Evolutionary conservation across 805 yeast species (phyloP).

Genomic region (Scheffersomyces ergatensis): DNA sequence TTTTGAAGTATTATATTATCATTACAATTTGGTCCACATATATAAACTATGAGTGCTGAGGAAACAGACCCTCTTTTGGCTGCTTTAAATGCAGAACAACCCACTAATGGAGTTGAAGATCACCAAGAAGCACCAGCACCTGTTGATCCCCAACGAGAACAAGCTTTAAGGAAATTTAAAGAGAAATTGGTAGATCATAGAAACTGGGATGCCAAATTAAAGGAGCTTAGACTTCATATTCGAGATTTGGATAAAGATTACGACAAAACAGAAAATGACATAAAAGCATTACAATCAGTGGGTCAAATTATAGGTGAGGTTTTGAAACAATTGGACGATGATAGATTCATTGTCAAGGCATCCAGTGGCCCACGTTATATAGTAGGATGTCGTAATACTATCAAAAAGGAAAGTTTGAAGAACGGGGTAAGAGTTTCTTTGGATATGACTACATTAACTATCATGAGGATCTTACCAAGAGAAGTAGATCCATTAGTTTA

Average conservation of each 20-base stretch:
- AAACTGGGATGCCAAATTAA: constrained; percentile 89
- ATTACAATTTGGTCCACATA: too few species aligned
- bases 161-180: constrained; percentile 76
- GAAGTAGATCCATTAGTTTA: constrained; percentile 98
- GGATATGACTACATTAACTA: constrained; percentile 96
- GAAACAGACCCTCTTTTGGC: constrained; percentile 78
- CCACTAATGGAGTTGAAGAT: neutral
- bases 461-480: constrained; percentile 95
- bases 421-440: constrained; percentile 96
- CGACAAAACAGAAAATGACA: constrained; percentile 94
- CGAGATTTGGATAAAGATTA: constrained; percentile 79
- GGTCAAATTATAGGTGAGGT: constrained; percentile 98
- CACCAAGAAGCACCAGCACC: constrained; percentile 10
- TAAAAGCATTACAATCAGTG: constrained; percentile 93
- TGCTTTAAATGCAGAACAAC: constrained; percentile 50
- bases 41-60: constrained; percentile 44
- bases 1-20: too few species aligned
- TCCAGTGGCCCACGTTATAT: constrained; percentile 96
- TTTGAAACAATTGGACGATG: constrained; percentile 90
- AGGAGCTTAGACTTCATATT: constrained; percentile 77
- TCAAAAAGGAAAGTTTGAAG: constrained; percentile 75
- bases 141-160: constrained; percentile 68
- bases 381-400: constrained; percentile 94
- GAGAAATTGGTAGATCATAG: constrained; percentile 88
- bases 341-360: constrained; percentile 92